A percentile compares a stretch with the other conserved stretches of the same genome.
These are phyloP conservation scores for Penicillium herquei DNA, from an alignment of 495 filamentous ascomycete species.

Conservation along the genomic window DNA sequence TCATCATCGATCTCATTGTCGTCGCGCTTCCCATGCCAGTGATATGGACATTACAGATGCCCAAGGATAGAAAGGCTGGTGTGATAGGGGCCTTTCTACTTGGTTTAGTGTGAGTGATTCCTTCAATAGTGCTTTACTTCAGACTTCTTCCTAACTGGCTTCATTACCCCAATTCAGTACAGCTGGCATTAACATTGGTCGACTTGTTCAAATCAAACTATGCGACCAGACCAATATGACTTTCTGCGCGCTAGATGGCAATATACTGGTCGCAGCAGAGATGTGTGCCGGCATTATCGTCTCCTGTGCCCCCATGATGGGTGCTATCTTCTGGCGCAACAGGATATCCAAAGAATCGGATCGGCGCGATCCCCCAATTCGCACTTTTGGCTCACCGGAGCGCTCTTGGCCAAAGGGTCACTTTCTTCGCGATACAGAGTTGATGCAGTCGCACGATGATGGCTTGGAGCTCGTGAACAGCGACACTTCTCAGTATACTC, in stretches of 20 bases:
- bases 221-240: constrained; percentile 10
- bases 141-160: not conserved
- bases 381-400: not conserved
- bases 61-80: constrained; percentile 13
- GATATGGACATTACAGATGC: constrained; percentile 16
- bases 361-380: not conserved
- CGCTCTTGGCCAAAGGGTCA: not conserved
- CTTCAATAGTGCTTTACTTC: not conserved
- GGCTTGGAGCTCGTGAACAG: not conserved
- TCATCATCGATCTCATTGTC: constrained; percentile 17
- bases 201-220: constrained; percentile 13
- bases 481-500: not conserved
- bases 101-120: constrained; percentile 13
- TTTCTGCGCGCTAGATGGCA: constrained; percentile 12
- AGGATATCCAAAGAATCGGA: not conserved
- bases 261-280: constrained; percentile 17
- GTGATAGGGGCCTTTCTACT: constrained; percentile 13
- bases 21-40: constrained; percentile 19
- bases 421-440: not conserved
- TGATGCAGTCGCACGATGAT: not conserved
- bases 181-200: constrained; percentile 18
- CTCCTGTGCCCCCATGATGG: constrained; percentile 17
- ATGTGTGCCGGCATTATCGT: constrained; percentile 17
- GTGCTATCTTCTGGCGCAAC: constrained; percentile 11
- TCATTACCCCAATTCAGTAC: not conserved